Conservation (phyloP, 345 rosid genomes). For the Boechera retrofracta region DNA sequence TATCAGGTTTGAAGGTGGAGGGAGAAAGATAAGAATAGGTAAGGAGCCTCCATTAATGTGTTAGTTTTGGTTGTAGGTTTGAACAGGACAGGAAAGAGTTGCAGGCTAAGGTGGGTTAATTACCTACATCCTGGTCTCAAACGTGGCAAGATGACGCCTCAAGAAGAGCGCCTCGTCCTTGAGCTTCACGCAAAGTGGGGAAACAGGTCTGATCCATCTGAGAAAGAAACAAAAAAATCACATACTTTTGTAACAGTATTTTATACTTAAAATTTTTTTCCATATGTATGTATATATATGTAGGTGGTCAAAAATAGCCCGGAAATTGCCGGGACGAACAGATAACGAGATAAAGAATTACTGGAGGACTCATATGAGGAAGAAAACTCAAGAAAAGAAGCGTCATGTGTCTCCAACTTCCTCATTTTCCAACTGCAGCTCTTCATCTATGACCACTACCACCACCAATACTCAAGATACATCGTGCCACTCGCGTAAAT, state of each 20-base stretch:
- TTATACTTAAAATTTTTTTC: not conserved
- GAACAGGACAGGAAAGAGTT: constrained; percentile 97
- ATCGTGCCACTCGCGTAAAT: constrained; percentile 48
- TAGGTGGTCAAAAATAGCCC: constrained; percentile 98
- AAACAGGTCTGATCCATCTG: constrained; percentile 66
- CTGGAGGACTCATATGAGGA: constrained; percentile 94
- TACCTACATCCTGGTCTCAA: constrained; percentile 96
- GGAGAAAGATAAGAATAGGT: constrained; percentile 81
- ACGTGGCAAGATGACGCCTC: constrained; percentile 85
- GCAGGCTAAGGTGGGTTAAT: constrained; percentile 98
- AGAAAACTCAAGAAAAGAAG: constrained; percentile 82
- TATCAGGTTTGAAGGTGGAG: constrained; percentile 99
- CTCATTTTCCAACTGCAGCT: constrained; percentile 57
- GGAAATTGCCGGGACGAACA: constrained; percentile 90
- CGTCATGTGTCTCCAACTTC: constrained; percentile 53
- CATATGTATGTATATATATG: constrained; percentile 26
- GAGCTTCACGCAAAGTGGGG: constrained; percentile 95
- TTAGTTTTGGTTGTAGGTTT: constrained; percentile 85
- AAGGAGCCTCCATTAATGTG: constrained; percentile 58
- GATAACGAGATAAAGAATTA: constrained; percentile 97
- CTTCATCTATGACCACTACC: constrained; percentile 59
- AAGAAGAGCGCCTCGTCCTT: constrained; percentile 82
- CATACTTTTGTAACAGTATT: not conserved
- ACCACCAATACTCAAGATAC: constrained; percentile 49
- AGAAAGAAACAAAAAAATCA: constrained; percentile 16